Evolutionary conservation across 352 stramenopile species (phyloP), one percentile per base, ranked within the genome.

Genomic region (Pythium aristosporum): DNA sequence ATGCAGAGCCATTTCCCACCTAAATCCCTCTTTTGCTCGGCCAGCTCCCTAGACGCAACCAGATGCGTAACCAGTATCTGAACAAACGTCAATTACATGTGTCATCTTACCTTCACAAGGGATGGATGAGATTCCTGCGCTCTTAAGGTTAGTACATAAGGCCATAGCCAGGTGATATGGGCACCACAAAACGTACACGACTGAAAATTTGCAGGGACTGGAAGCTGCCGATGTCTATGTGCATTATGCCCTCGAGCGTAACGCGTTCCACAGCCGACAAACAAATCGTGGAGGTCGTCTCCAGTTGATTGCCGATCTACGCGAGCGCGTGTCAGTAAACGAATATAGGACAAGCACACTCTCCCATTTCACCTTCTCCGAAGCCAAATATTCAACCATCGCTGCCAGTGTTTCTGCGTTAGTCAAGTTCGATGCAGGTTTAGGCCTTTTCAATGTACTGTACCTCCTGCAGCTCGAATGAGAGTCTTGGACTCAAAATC

Each of bases 191-290:
- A 63, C 68, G 9, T 79, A 94, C 87, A 53, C 82, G 68, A 39
- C 80, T 89, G 51, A 96, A 94, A 57, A 96, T 90, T 47, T 96
- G 87, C 44, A 96, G 73, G 2, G 87, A 88, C 56, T 83, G 73
- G 3, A 94, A 76, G 2, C 79, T 86, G 12, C 68, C 76, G 36
- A 76, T 75, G 57, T 96, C 84, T 36, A 94, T 85, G 58, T 82
- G 82, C 85, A 94, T 94, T 47, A 94, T 82, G 1, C 82, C 86
- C 25, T 91, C 76, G 3, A 96, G 71, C 6, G 79, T 66, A 30
- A 92, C 75, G 69, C 80, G 76, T 53, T 92, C 76, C 30, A 94
- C 80, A 5, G 63, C 69, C 42, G 76, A 76, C 15, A 96, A 71
- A 43, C 76, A 89, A 10, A 89, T 65, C 7, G 71, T 69, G 28